A percentile compares a stretch with the other conserved stretches of the same genome.
These are phyloP conservation scores for Xylaria sp. DNA, from an alignment of 2,329 filamentous ascomycete species.

Conservation along the genomic window DNA sequence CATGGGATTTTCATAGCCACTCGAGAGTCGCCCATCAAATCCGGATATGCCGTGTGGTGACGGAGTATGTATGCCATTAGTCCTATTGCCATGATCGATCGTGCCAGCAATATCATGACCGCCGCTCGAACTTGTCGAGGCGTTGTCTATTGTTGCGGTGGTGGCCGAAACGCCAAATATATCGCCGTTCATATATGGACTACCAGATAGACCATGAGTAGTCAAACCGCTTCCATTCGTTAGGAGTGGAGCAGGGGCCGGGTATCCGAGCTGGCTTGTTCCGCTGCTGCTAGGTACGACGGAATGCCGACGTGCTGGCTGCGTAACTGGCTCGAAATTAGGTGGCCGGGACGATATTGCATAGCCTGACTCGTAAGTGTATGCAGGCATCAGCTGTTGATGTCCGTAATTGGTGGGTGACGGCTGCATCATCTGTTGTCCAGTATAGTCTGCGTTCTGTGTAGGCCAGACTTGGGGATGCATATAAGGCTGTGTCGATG, in stretches of 20 bases:
- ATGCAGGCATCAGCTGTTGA: constrained; percentile 16
- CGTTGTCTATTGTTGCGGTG: neutral
- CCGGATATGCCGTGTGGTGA: neutral
- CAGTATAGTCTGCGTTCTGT: constrained; percentile 21
- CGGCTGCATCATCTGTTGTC: constrained; percentile 31
- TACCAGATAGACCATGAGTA: constrained; percentile 28
- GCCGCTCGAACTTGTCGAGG: neutral
- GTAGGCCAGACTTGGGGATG: constrained; percentile 25
- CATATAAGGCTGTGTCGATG: constrained; percentile 16
- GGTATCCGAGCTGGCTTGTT: constrained; percentile 33
- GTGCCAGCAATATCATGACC: neutral
- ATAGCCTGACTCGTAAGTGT: neutral
- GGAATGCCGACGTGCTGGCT: constrained; percentile 22
- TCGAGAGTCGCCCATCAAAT: constrained; percentile 18
- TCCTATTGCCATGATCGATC: neutral
- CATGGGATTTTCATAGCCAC: constrained; percentile 13
- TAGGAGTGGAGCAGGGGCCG: constrained; percentile 27
- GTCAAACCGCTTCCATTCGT: constrained; percentile 26
- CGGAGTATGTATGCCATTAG: neutral
- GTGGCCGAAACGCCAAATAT: constrained; percentile 36
- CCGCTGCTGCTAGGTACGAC: constrained; percentile 31
- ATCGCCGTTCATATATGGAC: constrained; percentile 31
- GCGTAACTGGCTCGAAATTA: neutral
- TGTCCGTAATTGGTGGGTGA: constrained; percentile 1
- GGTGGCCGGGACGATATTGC: neutral